Conservation (phyloP, 73 alveolate species). For the Paraurostyla sp. region DNA sequence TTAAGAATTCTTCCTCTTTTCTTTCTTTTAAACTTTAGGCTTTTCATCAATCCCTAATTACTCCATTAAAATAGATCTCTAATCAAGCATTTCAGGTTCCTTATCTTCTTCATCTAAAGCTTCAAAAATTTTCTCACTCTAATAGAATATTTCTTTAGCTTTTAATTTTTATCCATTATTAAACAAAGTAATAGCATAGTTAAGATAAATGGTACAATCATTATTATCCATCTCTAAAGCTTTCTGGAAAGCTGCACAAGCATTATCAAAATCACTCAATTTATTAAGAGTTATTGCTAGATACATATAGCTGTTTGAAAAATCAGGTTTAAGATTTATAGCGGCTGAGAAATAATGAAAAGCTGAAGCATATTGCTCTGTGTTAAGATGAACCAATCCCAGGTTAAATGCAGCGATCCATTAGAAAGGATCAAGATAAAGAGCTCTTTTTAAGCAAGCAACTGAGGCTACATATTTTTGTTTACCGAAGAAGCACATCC, state of each 20-base stretch:
- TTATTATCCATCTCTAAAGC: conserved; percentile 83
- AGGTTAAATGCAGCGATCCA: conserved; percentile 95
- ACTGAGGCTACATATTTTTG: conserved; percentile 96
- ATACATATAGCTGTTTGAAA: conserved; percentile 86
- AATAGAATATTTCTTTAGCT: conserved; percentile 82
- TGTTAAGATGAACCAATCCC: conserved; percentile 91
- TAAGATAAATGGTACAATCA: conserved; percentile 84
- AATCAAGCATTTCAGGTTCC: conserved; percentile 78
- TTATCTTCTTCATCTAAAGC: conserved; percentile 75
- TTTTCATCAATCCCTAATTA: conserved; percentile 3
- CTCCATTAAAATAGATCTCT: conserved; percentile 61
- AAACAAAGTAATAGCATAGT: conserved; percentile 82
- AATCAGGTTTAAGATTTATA: conserved; percentile 90
- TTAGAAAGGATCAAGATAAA: conserved; percentile 95
- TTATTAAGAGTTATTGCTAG: conserved; percentile 91
- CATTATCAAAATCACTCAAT: conserved; percentile 91
- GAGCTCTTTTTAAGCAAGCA: conserved; percentile 96
- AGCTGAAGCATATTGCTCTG: conserved; percentile 94
- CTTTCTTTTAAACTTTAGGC: not conserved
- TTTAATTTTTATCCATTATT: conserved; percentile 82
- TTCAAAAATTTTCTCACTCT: conserved; percentile 69
- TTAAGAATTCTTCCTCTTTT: not conserved
- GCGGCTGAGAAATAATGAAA: conserved; percentile 95
- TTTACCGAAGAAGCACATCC: conserved; percentile 97
- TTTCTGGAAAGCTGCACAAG: conserved; percentile 92